phyloP scores from a whole-genome alignment of 345 rosid species.

The Dipteronia dyeriana region DNA sequence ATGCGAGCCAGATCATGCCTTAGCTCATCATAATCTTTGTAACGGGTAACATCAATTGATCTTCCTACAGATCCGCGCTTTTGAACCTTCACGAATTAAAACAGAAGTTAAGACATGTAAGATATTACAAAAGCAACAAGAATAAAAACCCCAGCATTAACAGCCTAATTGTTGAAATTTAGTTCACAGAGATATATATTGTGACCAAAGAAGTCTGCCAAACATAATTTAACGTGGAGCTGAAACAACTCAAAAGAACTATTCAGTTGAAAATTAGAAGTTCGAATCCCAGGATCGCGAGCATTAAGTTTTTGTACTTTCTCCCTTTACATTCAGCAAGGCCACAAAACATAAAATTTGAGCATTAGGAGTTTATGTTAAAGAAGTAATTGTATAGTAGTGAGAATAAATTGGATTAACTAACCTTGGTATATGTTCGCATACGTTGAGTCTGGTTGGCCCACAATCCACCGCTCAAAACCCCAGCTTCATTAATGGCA shows the following conservation, averaged over 20 bases:
- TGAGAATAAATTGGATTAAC: slow-evolving; percentile 14
- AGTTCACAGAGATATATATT: not conserved
- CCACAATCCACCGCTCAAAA: slow-evolving; percentile 82
- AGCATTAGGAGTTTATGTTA: not conserved
- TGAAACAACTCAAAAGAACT: not conserved
- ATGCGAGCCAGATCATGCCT: slow-evolving; percentile 86
- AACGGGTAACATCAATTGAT: slow-evolving; percentile 90
- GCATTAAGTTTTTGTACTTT: not conserved
- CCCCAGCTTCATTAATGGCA: slow-evolving; percentile 71
- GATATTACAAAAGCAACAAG: not conserved
- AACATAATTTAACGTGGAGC: not conserved
- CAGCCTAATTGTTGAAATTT: not conserved
- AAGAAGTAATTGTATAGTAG: not conserved
- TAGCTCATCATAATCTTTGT: slow-evolving; percentile 77
- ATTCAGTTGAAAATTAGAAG: not conserved
- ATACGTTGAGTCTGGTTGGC: slow-evolving; percentile 79
- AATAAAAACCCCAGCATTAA: not conserved
- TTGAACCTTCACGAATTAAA: slow-evolving; percentile 67
- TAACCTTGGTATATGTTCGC: slow-evolving; percentile 96
- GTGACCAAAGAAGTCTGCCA: not conserved
- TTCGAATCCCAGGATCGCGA: not conserved
- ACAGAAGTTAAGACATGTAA: not conserved
- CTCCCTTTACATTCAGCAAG: not conserved
- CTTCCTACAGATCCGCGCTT: slow-evolving; percentile 97
- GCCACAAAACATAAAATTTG: not conserved